Evolutionary conservation across 768 basidiomycete genomes (phyloP).

Genomic region (Cyclocybe aegerita): DNA sequence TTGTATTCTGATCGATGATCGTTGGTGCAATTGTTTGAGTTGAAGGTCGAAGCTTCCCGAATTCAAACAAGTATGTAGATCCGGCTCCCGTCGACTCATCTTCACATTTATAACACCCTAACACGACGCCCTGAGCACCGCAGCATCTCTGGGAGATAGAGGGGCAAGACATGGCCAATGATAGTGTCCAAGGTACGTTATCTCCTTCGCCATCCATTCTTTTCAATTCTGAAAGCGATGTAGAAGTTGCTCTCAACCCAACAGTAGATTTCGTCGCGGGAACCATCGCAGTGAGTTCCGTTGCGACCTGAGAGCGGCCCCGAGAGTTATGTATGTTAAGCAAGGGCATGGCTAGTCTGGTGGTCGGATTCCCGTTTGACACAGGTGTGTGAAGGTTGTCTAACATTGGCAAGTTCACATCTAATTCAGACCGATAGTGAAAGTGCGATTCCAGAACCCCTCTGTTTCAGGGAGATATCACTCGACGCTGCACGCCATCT

Average conservation of each 20-base stretch:
- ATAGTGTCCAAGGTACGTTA: constrained; percentile 3
- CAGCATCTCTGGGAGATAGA: not conserved
- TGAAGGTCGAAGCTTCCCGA: too few relatives aligned
- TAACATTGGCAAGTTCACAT: not conserved
- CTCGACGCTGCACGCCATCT: constrained; percentile 64
- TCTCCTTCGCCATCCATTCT: not conserved
- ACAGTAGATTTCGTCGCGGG: constrained; percentile 79
- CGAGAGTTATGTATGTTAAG: not conserved
- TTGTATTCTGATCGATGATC: too few relatives aligned
- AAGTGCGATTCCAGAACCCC: constrained; percentile 78
- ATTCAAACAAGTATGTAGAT: too few relatives aligned
- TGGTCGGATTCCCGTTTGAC: constrained; percentile 79
- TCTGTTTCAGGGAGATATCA: constrained; percentile 53
- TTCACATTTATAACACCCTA: not conserved
- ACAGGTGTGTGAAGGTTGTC: constrained; percentile 29
- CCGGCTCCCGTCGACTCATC: too few relatives aligned
- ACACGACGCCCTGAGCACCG: not conserved
- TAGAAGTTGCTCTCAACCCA: constrained; percentile 46
- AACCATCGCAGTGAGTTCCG: constrained; percentile 49
- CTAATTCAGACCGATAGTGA: constrained; percentile 44
- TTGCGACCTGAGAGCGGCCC: not conserved
- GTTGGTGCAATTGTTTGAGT: too few relatives aligned
- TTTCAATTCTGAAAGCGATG: not conserved
- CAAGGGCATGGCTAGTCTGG: constrained; percentile 62
- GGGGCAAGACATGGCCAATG: not conserved